A percentile compares a stretch with the other conserved stretches of the same genome.
phyloP scores from a whole-genome alignment of 2,329 filamentous ascomycete genomes.

The Cryphonectria carpinicola region DNA sequence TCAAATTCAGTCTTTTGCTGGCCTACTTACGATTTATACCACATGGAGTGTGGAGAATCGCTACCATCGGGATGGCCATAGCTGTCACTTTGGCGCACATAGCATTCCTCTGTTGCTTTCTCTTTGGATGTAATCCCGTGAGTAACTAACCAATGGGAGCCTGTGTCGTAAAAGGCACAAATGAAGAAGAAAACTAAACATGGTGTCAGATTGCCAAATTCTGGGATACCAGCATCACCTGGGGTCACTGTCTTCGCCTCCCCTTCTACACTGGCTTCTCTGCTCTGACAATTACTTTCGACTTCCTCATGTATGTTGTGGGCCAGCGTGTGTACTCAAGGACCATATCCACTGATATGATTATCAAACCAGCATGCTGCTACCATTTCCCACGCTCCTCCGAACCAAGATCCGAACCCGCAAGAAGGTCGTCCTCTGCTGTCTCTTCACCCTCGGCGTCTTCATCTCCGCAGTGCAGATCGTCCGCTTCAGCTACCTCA shows the following conservation, averaged over 20 bases:
- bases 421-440: constrained; percentile 47
- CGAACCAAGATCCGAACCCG: constrained; percentile 36
- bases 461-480: constrained; percentile 57
- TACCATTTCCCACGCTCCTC: constrained; percentile 47
- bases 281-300: constrained; percentile 46
- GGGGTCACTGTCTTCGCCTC: constrained; percentile 45
- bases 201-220: constrained; percentile 32
- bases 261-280: constrained; percentile 49
- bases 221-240: constrained; percentile 45
- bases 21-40: constrained; percentile 11
- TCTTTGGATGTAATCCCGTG: constrained; percentile 44
- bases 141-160: constrained; percentile 16
- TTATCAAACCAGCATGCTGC: constrained; percentile 39
- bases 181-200: not conserved
- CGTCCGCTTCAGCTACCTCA: constrained; percentile 54
- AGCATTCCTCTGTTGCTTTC: constrained; percentile 41
- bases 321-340: not conserved
- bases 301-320: constrained; percentile 44
- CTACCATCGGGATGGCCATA: constrained; percentile 41
- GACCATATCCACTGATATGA: not conserved
- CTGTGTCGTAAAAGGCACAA: constrained; percentile 11
- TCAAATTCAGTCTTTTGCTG: constrained; percentile 9
- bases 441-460: constrained; percentile 52
- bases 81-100: constrained; percentile 45
- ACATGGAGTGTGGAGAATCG: constrained; percentile 39